phyloP scores from a whole-genome alignment of 257 asterid genomes.

The Solanum pennellii region DNA sequence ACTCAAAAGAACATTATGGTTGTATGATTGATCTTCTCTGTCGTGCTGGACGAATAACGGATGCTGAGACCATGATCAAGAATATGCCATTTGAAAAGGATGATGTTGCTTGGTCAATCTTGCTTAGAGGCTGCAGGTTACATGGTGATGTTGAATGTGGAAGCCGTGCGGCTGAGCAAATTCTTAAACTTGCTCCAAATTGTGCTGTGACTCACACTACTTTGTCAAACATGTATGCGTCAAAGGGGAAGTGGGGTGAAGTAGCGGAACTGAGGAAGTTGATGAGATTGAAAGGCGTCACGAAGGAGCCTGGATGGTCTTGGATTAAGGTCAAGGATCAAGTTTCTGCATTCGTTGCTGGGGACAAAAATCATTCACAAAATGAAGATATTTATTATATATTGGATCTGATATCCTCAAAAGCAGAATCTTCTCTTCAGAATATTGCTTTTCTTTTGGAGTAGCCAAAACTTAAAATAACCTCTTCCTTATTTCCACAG shows the following conservation, averaged over 20 bases:
- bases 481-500: neutral
- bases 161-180: constrained; percentile 49
- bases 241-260: constrained; percentile 64
- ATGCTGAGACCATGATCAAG: constrained; percentile 67
- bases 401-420: constrained; percentile 40
- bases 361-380: constrained; percentile 49
- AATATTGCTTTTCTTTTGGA: constrained; percentile 18
- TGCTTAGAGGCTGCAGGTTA: constrained; percentile 66
- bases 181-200: constrained; percentile 55
- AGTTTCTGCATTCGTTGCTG: constrained; percentile 58
- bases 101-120: constrained; percentile 82
- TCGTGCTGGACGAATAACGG: constrained; percentile 64
- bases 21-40: constrained; percentile 93
- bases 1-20: constrained; percentile 76
- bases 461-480: neutral
- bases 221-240: constrained; percentile 69
- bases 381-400: constrained; percentile 36
- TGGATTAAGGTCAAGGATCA: constrained; percentile 56
- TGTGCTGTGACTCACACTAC: constrained; percentile 76
- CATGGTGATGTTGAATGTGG: constrained; percentile 53
- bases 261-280: constrained; percentile 70
- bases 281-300: constrained; percentile 71
- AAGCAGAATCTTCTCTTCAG: constrained; percentile 13
- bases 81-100: constrained; percentile 66
- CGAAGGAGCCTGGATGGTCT: constrained; percentile 94